A percentile compares a stretch with the other conserved stretches of the same genome.
phyloP scores from a whole-genome alignment of 768 basidiomycete species.

The Kwoniella dejecticola region DNA sequence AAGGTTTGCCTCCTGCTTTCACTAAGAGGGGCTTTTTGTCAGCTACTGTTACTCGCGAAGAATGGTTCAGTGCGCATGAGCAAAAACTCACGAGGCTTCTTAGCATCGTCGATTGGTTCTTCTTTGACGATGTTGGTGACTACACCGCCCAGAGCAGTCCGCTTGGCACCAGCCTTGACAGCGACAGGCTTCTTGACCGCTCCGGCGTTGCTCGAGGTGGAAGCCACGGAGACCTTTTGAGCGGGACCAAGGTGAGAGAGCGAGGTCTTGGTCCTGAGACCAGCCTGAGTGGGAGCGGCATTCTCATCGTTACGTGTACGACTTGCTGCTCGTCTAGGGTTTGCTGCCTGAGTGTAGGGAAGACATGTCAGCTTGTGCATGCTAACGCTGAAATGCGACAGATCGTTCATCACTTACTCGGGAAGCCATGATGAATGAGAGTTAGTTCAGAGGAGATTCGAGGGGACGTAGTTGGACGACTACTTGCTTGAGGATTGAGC shows the following conservation, averaged over 20 bases:
- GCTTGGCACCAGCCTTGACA: constrained; percentile 65
- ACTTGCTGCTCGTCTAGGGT: constrained; percentile 37
- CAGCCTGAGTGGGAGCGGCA: constrained; percentile 35
- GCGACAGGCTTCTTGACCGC: constrained; percentile 54
- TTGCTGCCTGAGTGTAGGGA: constrained; percentile 22
- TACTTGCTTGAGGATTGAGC: no score
- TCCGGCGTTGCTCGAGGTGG: constrained; percentile 10
- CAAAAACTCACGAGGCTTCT: constrained; percentile 41
- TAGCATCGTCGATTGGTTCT: constrained; percentile 38
- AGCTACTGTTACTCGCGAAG: no score
- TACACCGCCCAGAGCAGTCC: constrained; percentile 79
- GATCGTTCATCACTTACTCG: constrained; percentile 13
- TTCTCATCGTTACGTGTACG: constrained; percentile 52
- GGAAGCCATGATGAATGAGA: constrained; percentile 20
- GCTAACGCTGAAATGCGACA: no score
- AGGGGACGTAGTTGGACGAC: background rate
- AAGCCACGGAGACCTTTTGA: constrained; percentile 30
- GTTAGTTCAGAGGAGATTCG: background rate
- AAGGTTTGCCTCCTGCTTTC: constrained; percentile 4
- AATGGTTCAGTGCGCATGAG: no score
- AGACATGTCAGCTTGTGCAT: background rate
- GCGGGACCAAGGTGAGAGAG: constrained; percentile 40
- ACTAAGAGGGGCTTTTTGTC: no score
- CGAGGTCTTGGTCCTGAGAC: constrained; percentile 44
- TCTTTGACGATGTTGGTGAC: constrained; percentile 66